Base-by-base conservation (phyloP, 768 basidiomycete genomes). In the Rhizopogon salebrosus region DNA sequence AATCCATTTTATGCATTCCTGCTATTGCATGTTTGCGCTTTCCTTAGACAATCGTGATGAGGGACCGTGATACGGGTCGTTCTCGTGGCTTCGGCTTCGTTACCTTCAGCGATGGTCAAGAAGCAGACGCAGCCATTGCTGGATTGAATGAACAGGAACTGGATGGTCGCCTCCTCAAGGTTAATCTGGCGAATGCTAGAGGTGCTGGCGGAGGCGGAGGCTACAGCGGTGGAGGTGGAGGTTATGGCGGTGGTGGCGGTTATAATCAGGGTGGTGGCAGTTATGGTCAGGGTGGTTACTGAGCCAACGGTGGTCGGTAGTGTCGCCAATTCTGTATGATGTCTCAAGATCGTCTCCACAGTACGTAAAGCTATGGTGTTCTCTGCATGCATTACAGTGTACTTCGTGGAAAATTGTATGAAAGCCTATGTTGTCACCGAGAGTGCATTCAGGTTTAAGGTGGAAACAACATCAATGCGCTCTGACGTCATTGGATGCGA, bases 71-170 rank as follows among this genome's bases (percentile, higher is more conserved):
- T 57, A 81, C 79, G 46, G 77, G 78, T 52, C 76, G 80, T 56
- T 79, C 78, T 51, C 73, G 80, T 60, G 80, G 80, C 56, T 81
- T 81, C 67, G 80, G 79, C 52, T 81, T 81, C 58, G 80, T 80
- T 57, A 77, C 73, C 36, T 74, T 65, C 40, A 14, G 18, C 40
- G 38, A 42, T 51, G 2, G 27, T 3, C 35, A 43, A 0, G 70
- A 79, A 58, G 80, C 80, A 52, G 54, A 80, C 1, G 64, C 66
- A 52, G 78, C 80, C 35, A 79, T 82, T 61, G 8, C 23, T 8
- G 63, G 45, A 41, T 61, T 80, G 64, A 64, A 82, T 63, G 80
- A 82, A 7, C 73, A 75, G 57, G 79, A 80, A 0, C 67, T 82
- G 10, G 80, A 82, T 61, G 79, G 80, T 51, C 77, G 80, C 51